Conservation (phyloP, 2,329 filamentous ascomycete genomes). For the Setomelanomma holmii region DNA sequence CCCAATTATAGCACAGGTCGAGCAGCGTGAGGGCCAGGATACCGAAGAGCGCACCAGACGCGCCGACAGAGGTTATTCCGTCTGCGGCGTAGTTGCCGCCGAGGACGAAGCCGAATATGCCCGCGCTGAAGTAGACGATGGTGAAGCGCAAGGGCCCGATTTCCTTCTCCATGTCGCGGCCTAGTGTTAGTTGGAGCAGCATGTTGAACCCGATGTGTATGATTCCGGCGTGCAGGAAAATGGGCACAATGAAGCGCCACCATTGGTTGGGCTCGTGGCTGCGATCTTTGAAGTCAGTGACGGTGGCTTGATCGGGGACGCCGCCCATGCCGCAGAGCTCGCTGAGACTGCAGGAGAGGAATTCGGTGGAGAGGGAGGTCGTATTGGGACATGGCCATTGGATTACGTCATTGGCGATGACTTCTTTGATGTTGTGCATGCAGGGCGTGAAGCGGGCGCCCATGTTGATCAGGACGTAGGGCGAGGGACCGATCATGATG, state of each 20-base stretch:
- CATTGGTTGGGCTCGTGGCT: slow-evolving; percentile 84
- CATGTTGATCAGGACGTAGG: slow-evolving; percentile 94
- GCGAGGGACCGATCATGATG: slow-evolving; percentile 94
- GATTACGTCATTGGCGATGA: slow-evolving; percentile 63
- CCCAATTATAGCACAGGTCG: slow-evolving; percentile 93
- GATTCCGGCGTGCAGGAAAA: slow-evolving; percentile 92
- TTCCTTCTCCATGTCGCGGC: slow-evolving; percentile 87
- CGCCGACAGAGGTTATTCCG: slow-evolving; percentile 80
- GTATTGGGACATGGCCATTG: slow-evolving; percentile 81
- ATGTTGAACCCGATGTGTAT: slow-evolving; percentile 97
- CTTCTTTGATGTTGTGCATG: slow-evolving; percentile 81
- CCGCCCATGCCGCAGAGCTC: slow-evolving; percentile 85
- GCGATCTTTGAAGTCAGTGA: slow-evolving; percentile 59
- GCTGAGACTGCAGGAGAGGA: slow-evolving; percentile 72
- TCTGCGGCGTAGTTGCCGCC: slow-evolving; percentile 91
- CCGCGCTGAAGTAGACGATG: slow-evolving; percentile 86
- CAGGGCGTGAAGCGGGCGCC: slow-evolving; percentile 90
- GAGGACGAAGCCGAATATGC: slow-evolving; percentile 95
- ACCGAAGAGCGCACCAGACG: slow-evolving; percentile 89
- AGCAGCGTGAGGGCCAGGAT: slow-evolving; percentile 87
- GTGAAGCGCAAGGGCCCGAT: slow-evolving; percentile 90
- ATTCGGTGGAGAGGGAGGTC: slow-evolving; percentile 66
- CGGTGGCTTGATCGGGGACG: slow-evolving; percentile 68
- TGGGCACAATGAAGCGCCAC: slow-evolving; percentile 94
- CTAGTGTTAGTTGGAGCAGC: slow-evolving; percentile 87